Percentiles rank a stretch among this genome's conserved stretches.
These are phyloP conservation scores for Globisporangium radiosum DNA, from an alignment of 352 stramenopile genomes.

Conservation along the genomic window DNA sequence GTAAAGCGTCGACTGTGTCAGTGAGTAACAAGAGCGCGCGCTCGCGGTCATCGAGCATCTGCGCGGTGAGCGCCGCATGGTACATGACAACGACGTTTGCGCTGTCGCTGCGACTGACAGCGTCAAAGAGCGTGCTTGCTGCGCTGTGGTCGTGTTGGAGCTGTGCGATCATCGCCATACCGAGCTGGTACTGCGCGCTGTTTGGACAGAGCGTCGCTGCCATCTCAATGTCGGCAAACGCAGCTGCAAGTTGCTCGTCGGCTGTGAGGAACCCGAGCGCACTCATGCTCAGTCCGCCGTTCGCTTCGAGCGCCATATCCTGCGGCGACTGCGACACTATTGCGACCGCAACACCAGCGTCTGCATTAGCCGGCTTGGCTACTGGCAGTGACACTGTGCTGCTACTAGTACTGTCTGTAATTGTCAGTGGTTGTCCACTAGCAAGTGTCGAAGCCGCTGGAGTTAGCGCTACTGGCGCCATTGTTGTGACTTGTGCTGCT, in stretches of 20 bases:
- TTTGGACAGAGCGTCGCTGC: slow-evolving; percentile 48
- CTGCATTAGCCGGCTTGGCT: too few species aligned
- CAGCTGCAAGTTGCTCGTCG: slow-evolving; percentile 59
- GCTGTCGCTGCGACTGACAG: slow-evolving; percentile 18
- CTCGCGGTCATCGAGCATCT: slow-evolving; percentile 43
- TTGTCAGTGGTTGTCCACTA: not conserved
- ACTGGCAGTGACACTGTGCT: not conserved
- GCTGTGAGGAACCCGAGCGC: slow-evolving; percentile 14
- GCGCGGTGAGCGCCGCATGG: slow-evolving; percentile 50
- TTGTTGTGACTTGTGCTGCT: not conserved
- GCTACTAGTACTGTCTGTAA: not conserved
- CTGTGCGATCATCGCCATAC: slow-evolving; percentile 74
- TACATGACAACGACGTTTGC: slow-evolving; percentile 52
- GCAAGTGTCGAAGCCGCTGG: not conserved
- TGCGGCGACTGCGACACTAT: not conserved
- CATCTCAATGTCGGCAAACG: slow-evolving; percentile 75
- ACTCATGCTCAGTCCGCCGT: slow-evolving; percentile 6
- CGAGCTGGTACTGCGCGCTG: slow-evolving; percentile 43
- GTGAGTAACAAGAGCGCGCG: slow-evolving; percentile 38
- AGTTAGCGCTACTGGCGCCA: not conserved
- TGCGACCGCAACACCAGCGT: too few species aligned
- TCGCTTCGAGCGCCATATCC: slow-evolving; percentile 9
- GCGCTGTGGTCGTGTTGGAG: slow-evolving; percentile 40
- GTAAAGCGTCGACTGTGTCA: slow-evolving; percentile 43
- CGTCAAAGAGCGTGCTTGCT: slow-evolving; percentile 34